Evolutionary conservation across 805 yeast genomes (phyloP).

Genomic region (Schwanniomyces occidentalis): DNA sequence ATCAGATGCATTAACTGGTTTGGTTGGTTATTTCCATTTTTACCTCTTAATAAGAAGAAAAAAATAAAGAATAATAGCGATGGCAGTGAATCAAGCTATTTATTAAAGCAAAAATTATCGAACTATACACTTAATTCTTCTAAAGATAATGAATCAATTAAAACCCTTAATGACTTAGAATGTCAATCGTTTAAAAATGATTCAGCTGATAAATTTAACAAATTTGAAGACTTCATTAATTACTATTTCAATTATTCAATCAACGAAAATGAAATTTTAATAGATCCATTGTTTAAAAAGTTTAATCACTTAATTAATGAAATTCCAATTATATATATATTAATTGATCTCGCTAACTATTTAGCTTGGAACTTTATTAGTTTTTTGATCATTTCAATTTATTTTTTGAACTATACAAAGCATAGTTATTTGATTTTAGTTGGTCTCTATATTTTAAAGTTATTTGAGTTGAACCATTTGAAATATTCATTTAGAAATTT

Average conservation of each 20-base stretch:
- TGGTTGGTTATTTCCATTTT: conserved; percentile 2
- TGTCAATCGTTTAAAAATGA: not conserved
- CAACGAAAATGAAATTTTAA: not conserved
- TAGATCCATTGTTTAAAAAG: conserved; percentile 7
- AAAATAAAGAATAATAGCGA: not conserved
- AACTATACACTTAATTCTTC: conserved; percentile 4
- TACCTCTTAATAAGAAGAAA: not conserved
- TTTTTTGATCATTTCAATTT: conserved; percentile 1
- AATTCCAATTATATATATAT: not conserved
- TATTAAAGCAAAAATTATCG: conserved; percentile 5
- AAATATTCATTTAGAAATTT: not conserved
- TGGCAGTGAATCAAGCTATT: conserved; percentile 1
- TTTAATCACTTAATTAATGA: conserved; percentile 2
- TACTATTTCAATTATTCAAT: conserved; percentile 1
- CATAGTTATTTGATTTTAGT: no score
- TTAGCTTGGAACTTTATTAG: conserved; percentile 2
- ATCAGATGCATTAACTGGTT: not conserved
- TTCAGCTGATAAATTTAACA: conserved; percentile 2
- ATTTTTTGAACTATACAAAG: no score
- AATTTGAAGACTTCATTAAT: conserved; percentile 2
- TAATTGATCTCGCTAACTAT: not conserved
- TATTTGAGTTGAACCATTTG: not conserved
- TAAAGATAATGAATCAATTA: conserved; percentile 2
- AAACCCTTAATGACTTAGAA: not conserved
- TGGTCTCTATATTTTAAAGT: not conserved